A percentile compares a stretch with the other conserved stretches of the same genome.
phyloP scores from a whole-genome alignment of 2,329 filamentous ascomycete genomes.

The Emericellopsis atlantica region DNA sequence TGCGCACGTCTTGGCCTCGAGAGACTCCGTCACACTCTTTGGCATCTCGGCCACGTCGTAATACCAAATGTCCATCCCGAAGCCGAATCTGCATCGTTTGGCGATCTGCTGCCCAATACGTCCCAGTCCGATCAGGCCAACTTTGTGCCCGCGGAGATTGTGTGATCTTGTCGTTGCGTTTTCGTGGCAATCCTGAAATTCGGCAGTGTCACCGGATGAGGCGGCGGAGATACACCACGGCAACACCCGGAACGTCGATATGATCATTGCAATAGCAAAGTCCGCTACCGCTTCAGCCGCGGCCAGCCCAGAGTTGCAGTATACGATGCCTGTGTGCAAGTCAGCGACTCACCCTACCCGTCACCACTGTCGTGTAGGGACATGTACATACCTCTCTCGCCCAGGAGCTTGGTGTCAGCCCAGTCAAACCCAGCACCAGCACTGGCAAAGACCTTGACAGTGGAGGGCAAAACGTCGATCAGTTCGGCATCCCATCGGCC shows the following conservation, averaged over 20 bases:
- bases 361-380: no score
- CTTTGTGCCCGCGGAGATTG: slow-evolving; percentile 46
- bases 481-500: slow-evolving; percentile 49
- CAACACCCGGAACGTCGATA: slow-evolving; percentile 56
- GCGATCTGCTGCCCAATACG: slow-evolving; percentile 53
- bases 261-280: slow-evolving; percentile 55
- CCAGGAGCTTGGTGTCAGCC: slow-evolving; percentile 50
- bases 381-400: slow-evolving; percentile 33
- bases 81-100: slow-evolving; percentile 33
- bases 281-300: slow-evolving; percentile 64
- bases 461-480: slow-evolving; percentile 39
- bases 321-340: slow-evolving; percentile 39
- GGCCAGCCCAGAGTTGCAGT: slow-evolving; percentile 61
- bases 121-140: slow-evolving; percentile 60
- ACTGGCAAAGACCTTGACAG: slow-evolving; percentile 48
- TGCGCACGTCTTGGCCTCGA: slow-evolving; percentile 34
- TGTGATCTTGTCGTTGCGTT: slow-evolving; percentile 45
- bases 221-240: slow-evolving; percentile 51
- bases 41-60: slow-evolving; percentile 42
- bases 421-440: slow-evolving; percentile 56
- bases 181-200: slow-evolving; percentile 46
- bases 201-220: slow-evolving; percentile 15
- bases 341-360: slow-evolving; percentile 5
- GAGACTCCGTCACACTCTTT: slow-evolving; percentile 22
- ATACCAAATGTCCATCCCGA: slow-evolving; percentile 57